Conservation (phyloP, 139 green algal genomes). For the Eudorina sp. region DNA sequence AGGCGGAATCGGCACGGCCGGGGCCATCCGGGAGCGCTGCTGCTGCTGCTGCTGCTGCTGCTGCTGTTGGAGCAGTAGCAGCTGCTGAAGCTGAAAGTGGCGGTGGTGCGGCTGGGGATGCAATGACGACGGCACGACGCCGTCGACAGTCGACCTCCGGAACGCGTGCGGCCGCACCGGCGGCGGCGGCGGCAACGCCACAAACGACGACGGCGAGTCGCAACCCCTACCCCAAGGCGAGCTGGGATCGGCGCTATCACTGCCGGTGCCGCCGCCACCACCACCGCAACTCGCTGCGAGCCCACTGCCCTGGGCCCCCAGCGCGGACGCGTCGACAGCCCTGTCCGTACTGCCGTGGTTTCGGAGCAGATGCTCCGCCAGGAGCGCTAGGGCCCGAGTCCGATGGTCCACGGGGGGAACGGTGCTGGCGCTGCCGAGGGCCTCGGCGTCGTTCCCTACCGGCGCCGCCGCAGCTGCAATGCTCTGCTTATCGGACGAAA, state of each 20-base stretch:
- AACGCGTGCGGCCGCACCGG: background rate
- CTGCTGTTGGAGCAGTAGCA: background rate
- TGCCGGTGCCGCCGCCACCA: background rate
- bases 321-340: background rate
- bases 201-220: too few relatives aligned
- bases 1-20: background rate
- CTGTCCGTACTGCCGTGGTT: background rate
- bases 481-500: too few relatives aligned
- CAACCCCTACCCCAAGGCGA: too few relatives aligned
- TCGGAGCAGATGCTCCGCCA: background rate
- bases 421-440: too few relatives aligned
- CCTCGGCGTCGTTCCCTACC: too few relatives aligned
- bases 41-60: too few relatives aligned
- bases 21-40: background rate
- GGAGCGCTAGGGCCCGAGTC: background rate
- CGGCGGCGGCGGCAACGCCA: too few relatives aligned
- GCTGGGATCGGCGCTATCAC: background rate
- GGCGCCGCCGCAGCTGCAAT: too few relatives aligned
- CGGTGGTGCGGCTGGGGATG: background rate
- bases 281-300: background rate
- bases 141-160: background rate
- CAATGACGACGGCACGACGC: background rate
- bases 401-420: background rate
- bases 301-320: background rate
- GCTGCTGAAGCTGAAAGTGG: background rate